Evolutionary conservation across 1,139 yeast genomes (phyloP), one percentile per base, ranked within the genome.

Genomic region (Debaryomyces psychrophilus): DNA sequence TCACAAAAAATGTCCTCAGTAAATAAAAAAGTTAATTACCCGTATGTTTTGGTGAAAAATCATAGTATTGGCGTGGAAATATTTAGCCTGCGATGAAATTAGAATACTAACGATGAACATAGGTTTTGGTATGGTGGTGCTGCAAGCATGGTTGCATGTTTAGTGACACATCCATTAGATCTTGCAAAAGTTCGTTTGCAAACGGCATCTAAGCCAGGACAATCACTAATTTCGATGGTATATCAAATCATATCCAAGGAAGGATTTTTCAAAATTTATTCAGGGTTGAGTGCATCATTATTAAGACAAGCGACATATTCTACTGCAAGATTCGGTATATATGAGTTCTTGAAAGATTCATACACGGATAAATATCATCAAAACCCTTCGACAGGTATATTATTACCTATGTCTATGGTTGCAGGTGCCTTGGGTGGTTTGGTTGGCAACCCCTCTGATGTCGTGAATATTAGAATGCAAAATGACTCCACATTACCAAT

Each of bases 381-480:
- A 41, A 12, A 60, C 54, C 65, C 79, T 31, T 47, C 69, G 44
- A 71, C 81, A 44, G 53, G 67, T 20, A 67, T 76, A 41, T 71
- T 87, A 47, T 71, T 89, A 48, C 92, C 93, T 11, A 76, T 85
- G 68, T 88, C 96, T 5, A 87, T 89, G 95, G 55, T 86, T 14
- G 82, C 93, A 8, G 96, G 97, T 41, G 87, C 85, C 23, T 66
- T 83, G 46, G 96, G 97, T 47, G 96, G 96, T 7, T 67, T 88
- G 31, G 85, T 87, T 2, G 96, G 96, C 23, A 90, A 89, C 59
- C 96, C 96, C 2, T 83, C 95, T 1, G 96, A 90, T 64, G 87
- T 90, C 20, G 90, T 88, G 37, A 90, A 90, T 57, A 87, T 90
- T 51, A 79, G 96, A 65, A 90, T 90, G 96, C 96, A 90, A 65